Base-by-base conservation (phyloP, 176 grass and related monocot genomes). In the Triticum monococcum region DNA sequence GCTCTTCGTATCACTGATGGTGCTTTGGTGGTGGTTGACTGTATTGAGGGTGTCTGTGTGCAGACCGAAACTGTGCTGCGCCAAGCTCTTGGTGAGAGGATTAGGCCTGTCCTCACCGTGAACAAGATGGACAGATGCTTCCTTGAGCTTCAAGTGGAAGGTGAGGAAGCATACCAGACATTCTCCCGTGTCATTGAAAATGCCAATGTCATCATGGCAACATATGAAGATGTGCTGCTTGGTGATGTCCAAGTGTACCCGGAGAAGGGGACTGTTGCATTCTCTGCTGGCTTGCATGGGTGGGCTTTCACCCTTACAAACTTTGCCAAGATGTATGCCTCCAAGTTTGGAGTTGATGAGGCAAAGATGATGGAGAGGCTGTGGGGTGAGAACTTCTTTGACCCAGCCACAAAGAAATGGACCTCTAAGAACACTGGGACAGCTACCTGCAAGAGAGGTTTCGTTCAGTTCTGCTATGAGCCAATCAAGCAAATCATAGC, bases 311-410 rank as follows among this genome's bases (percentile, higher is more conserved):
- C 94, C 68, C 79, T 97, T 5, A 85, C 94, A 12, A 94, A 71
- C 76, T 97, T 97, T 80, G 91, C 94, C 0, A 94, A 94, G 79
- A 94, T 97, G 94, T 97, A 94, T 81, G 94, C 94, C 1, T 84
- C 94, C 5, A 97, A 97, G 64, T 97, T 96, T 70, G 94, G 89
- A 46, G 94, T 97, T 74, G 94, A 92, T 82, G 94, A 94, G 72
- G 12, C 68, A 1, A 97, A 97, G 79, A 97, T 97, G 94, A 97
- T 94, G 94, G 94, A 94, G 92, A 93, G 91, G 74, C 91, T 97
- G 0, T 97, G 94, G 89, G 94, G 91, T 87, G 94, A 96, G 94
- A 96, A 96, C 62, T 93, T 67, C 84, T 96, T 96, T 61, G 94
- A 96, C 79, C 94, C 94, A n/a, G 23, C 77, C 35, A 96, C 94